phyloP scores from a whole-genome alignment of 2,329 filamentous ascomycete genomes.

The Periconia digitata region DNA sequence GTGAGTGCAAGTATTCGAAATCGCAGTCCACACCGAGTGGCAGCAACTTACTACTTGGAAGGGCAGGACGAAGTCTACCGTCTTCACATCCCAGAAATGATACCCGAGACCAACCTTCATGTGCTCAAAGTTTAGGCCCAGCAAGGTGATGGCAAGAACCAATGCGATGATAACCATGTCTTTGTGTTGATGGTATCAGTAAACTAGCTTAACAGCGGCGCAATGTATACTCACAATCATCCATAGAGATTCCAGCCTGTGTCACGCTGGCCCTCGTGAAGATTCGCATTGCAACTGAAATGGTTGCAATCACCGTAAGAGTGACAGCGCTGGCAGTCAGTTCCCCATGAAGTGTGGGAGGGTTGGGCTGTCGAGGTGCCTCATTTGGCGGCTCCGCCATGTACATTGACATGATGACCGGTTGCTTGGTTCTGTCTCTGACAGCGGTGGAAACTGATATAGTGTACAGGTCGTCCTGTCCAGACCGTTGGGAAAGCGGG shows the following conservation, averaged over 20 bases:
- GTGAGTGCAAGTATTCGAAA: no score
- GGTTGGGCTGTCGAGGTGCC: not conserved
- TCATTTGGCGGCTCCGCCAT: constrained; percentile 3
- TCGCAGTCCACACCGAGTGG: not conserved
- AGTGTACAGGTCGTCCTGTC: no score
- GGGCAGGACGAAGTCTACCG: not conserved
- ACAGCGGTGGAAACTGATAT: no score
- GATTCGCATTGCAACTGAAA: constrained; percentile 5
- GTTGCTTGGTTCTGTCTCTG: no score
- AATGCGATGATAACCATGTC: constrained; percentile 5
- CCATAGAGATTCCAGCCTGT: constrained; percentile 2
- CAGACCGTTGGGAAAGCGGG: no score
- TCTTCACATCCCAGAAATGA: constrained; percentile 9
- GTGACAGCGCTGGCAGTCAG: not conserved
- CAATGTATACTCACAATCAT: constrained; percentile 4
- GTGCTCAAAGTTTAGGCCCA: constrained; percentile 4
- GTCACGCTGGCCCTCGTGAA: constrained; percentile 7
- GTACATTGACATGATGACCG: not conserved
- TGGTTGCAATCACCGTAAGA: constrained; percentile 1
- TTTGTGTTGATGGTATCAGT: constrained; percentile 1
- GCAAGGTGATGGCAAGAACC: not conserved
- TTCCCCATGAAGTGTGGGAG: not conserved
- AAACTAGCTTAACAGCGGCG: no score
- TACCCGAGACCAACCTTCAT: constrained; percentile 10
- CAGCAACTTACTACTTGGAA: constrained; percentile 1